These are phyloP conservation scores for Piper longum DNA, from an alignment of 164 flowering plant genomes.

Conservation along the genomic window DNA sequence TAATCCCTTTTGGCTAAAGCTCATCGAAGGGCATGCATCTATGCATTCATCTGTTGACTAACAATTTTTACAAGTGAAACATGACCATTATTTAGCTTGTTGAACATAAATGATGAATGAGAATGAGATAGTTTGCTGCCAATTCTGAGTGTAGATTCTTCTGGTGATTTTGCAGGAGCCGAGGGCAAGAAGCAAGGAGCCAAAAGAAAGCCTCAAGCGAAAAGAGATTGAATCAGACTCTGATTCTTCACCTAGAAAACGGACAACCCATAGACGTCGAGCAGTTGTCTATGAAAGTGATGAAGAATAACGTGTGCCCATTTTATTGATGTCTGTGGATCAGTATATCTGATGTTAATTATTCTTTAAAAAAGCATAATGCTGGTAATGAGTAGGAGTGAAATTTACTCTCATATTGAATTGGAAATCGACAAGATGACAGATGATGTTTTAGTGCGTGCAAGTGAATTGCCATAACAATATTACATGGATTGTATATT, in stretches of 20 bases:
- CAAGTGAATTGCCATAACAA: too few relatives aligned
- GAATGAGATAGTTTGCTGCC: background rate
- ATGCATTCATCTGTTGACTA: background rate
- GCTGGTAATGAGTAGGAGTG: too few relatives aligned
- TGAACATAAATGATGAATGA: background rate
- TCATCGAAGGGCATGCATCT: too few relatives aligned
- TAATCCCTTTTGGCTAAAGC: too few relatives aligned
- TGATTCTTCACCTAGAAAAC: slow-evolving; percentile 73
- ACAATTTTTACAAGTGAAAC: background rate
- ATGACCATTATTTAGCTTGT: background rate
- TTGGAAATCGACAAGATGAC: too few relatives aligned
- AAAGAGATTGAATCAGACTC: slow-evolving; percentile 76
- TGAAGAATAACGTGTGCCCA: slow-evolving; percentile 31
- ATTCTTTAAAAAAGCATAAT: too few relatives aligned
- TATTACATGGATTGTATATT: too few relatives aligned
- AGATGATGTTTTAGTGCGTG: too few relatives aligned
- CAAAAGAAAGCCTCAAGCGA: slow-evolving; percentile 39
- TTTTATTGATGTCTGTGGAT: too few relatives aligned
- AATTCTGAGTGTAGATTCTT: background rate
- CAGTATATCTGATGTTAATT: too few relatives aligned
- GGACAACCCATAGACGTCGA: slow-evolving; percentile 45
- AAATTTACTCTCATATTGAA: too few relatives aligned
- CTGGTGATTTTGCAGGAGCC: slow-evolving; percentile 35
- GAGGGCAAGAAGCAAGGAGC: slow-evolving; percentile 32
- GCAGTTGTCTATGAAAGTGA: slow-evolving; percentile 65